Conservation (phyloP, 306 rosid species). For the Luffa acutangula region DNA sequence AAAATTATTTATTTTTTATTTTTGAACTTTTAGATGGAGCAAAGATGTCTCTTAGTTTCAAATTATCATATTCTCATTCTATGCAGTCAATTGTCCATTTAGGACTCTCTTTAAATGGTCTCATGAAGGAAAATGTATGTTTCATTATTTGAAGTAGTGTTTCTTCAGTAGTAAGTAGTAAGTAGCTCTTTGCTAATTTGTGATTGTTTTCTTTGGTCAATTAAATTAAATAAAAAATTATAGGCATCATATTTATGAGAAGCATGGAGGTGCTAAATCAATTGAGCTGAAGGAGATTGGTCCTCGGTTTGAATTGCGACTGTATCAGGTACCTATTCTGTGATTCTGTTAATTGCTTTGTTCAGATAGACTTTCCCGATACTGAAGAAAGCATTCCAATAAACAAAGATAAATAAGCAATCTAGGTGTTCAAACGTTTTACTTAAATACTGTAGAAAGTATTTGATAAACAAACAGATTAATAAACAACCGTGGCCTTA, state of each 20-base stretch:
- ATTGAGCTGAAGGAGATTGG: slow-evolving; percentile 83
- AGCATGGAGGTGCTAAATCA: slow-evolving; percentile 68
- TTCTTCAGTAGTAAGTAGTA: background rate
- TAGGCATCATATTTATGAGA: slow-evolving; percentile 87
- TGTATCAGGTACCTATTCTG: slow-evolving; percentile 45
- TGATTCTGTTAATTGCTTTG: slow-evolving; percentile 12
- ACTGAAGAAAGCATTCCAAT: background rate
- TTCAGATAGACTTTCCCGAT: background rate
- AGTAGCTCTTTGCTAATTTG: slow-evolving; percentile 1
- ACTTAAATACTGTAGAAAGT: background rate
- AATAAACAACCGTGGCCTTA: background rate
- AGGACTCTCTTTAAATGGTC: background rate
- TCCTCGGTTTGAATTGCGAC: slow-evolving; percentile 81
- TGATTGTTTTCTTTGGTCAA: background rate
- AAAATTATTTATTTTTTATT: no score
- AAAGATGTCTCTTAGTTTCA: background rate
- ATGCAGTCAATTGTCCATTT: background rate
- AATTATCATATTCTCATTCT: background rate
- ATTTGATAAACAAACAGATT: background rate
- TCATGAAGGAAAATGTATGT: background rate
- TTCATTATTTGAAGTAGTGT: background rate
- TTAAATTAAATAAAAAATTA: background rate
- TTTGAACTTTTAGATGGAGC: no score
- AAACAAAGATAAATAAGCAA: background rate
- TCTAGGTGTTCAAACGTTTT: background rate